Base-by-base conservation (phyloP, 2,329 filamentous ascomycete species). In the Microsporum canis region DNA sequence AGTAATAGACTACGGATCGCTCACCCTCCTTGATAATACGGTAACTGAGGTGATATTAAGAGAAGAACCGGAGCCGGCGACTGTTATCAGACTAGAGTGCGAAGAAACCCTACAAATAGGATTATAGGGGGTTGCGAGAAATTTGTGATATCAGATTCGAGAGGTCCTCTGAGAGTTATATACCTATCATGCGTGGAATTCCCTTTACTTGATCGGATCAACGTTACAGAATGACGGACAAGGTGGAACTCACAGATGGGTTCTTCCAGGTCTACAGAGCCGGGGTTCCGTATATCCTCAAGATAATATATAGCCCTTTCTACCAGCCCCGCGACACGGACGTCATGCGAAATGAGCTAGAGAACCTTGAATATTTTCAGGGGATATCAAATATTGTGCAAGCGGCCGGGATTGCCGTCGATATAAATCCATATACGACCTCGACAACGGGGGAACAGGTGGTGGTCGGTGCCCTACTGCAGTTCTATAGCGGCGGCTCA, bases 401-500 rank as follows among this genome's bases (percentile, higher is more conserved):
- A 59, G n/a, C 63, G 47, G 58, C 63, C 12, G 63, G 66, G 6
- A 12, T 66, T 7, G 61, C 63, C 17, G 39, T 64, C 39, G 63
- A 63, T 27, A 53, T 43, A 17, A 55, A 60, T 31, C 58, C 58
- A 51, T 60, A 60, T 29, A 31, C 27, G 33, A 60, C 58, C 4
- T 49, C 39, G 7, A 33, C 23, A 33, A 59, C 8, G 10, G 59
- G 57, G 17, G 62, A 62, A 45, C 27, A 12, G 29, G 62, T 66
- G 6, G 60, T 66, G 23, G 64, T 10, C 23, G 66, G 63, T 10
- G 61, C 66, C 49, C 63, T 67, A 49, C 64, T 65, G 34, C 59
- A 66, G 60, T 66, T 62, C 53, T 64, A 65, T 27, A 27, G 63
- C n/a, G 60, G 60, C 45, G 63, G 66, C 2, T 63, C 63, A 10